Evolutionary conservation across 2,329 filamentous ascomycete genomes (phyloP), one percentile per base, ranked within the genome.

Genomic region (Talaromyces marneffei): DNA sequence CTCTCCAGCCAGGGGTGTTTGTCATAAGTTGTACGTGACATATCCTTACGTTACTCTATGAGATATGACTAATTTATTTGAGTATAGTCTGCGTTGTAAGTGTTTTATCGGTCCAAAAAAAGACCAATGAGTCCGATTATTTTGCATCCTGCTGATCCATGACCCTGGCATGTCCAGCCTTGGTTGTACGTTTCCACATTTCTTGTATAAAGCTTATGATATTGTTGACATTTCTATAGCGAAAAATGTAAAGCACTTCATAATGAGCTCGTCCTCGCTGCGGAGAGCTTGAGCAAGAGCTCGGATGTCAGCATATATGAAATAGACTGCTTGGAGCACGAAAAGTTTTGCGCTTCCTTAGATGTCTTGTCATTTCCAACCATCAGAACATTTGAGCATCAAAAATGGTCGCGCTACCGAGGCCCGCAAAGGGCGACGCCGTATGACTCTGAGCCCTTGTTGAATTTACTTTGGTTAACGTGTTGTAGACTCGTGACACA

Each of bases 281-380:
- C 33, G 2, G 59, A 61, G 10, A 50, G n/a, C 18, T 52, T 61
- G 33, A 50, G 35, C 25, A 50, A 50, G 23, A 57, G 42, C 20
- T 61, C 53, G 23, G 18, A 52, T 9, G 59, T 61, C 23, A 31
- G 35, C 33, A 50, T 61, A 37, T 57, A 61, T 27, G 59, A 61
- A 33, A 35, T 61, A 23, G 59, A 61, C 20, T 61, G 59, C 35
- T 57, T 53, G 2, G 42, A 53, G 20, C 31, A 61, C 8, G 42
- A 35, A 33, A 57, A 40, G 25, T 57, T 61, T 31, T 61, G 59
- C 31, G 52, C 42, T n/a, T 61, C 59, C 29, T 33, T 61, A 8
- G 53, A 61, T 10, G 59, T 61, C 8, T 18, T 57, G 33, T 61
- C 59, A 18, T 57, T 52, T 35, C 59, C 59, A 10, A 61, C 59